Base-by-base conservation (phyloP, 306 rosid species). In the Medicago arabica region DNA sequence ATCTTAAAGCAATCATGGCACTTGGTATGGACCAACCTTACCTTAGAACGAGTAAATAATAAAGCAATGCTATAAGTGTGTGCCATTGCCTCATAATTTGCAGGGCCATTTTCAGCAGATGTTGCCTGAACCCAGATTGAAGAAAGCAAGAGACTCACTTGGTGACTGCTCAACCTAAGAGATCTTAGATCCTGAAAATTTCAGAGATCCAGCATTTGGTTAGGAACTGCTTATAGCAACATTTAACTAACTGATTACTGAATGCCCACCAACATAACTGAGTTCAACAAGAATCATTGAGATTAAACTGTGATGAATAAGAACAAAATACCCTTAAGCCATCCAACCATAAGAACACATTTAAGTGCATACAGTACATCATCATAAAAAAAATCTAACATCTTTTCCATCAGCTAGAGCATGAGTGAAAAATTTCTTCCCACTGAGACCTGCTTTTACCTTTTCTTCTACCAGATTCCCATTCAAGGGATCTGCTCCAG, bases 61-160 rank as follows among this genome's bases (percentile, higher is more conserved):
- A 95, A 76, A 65, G 91, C 93, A 71, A 95, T 89, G 84, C 87
- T 84, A 78, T 83, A 95, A 49, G 92, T 86, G 83, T 90, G 92
- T 38, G 97, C 99, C 99, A 95, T 90, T 63, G 99, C 99, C 90
- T 90, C 93, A 73, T 85, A 95, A 83, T 87, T 92, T 78, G 92
- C 92, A 75, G 96, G 97, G 62, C 73, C 83, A 78, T 92, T 95
- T 61, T 90, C 93, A 67, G 76, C 85, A 81, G 90, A 87, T 66
- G 94, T 86, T 80, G 97, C 97, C 90, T 95, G 99, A 75, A 92
- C 89, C 97, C 97, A 92, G 75, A 95, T 92, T 41, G 92, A 95
- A 49, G 97, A 92, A 82, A 95, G 97, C 90, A 95, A 81, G 72
- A 92, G 97, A 82, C 88, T 89, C 75, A 89, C 91, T 89, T 95